Conservation (phyloP, 2,329 filamentous ascomycete species). For the Hypoxylon sp. region DNA sequence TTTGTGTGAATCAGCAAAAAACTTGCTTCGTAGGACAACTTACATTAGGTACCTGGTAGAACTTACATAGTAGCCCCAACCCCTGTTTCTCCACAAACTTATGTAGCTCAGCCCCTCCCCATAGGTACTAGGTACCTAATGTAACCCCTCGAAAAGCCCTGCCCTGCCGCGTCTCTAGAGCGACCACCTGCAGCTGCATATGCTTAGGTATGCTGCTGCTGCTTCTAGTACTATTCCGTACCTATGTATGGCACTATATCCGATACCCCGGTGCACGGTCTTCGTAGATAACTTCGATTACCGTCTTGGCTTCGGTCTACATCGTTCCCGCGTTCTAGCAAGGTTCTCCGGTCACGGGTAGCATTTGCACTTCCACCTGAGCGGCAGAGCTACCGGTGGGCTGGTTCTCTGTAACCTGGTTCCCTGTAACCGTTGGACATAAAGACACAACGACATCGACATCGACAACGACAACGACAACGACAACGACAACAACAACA, state of each 20-base stretch:
- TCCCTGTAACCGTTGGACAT: constrained; percentile 14
- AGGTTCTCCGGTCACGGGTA: constrained; percentile 1
- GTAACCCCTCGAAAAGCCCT: not conserved
- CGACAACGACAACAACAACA: constrained; percentile 16
- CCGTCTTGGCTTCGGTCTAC: constrained; percentile 16
- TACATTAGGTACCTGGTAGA: too few relatives aligned
- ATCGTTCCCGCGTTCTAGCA: constrained; percentile 7
- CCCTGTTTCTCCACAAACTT: constrained; percentile 30
- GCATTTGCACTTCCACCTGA: constrained; percentile 8
- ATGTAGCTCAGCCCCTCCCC: constrained; percentile 4
- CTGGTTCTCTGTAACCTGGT: constrained; percentile 15
- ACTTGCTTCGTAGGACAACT: constrained; percentile 34
- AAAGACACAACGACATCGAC: constrained; percentile 9
- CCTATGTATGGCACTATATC: constrained; percentile 17
- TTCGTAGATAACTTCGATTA: constrained; percentile 12
- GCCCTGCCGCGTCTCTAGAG: constrained; percentile 16
- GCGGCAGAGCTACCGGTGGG: constrained; percentile 28
- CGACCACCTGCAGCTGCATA: constrained; percentile 27
- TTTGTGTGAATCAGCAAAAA: constrained; percentile 32
- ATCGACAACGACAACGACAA: constrained; percentile 14
- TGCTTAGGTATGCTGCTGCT: not conserved
- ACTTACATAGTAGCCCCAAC: too few relatives aligned
- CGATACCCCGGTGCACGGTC: constrained; percentile 12
- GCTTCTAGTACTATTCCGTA: too few relatives aligned
- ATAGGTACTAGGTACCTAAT: not conserved